A percentile compares a stretch with the other conserved stretches of the same genome.
Conservation (phyloP, 345 rosid species). For the Ceriops zippeliana region DNA sequence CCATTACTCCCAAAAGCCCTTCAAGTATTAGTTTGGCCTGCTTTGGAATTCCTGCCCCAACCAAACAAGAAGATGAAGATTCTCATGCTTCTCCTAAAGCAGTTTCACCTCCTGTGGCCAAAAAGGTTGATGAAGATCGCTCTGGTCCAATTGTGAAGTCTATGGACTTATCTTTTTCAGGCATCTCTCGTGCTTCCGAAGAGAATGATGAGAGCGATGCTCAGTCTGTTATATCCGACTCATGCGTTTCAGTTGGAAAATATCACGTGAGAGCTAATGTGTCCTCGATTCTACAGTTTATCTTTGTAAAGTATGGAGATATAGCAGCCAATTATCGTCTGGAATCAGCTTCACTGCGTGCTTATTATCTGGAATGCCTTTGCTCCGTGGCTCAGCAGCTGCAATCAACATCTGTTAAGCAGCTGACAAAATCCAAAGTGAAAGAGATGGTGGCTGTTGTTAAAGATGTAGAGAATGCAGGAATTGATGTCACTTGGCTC, state of each 20-base stretch:
- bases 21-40: conserved; percentile 19
- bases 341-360: conserved; percentile 63
- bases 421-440: conserved; percentile 59
- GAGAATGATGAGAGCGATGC: conserved; percentile 49
- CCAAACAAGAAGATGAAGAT: conserved; percentile 26
- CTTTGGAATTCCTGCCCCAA: conserved; percentile 16
- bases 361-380: conserved; percentile 66
- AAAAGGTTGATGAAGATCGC: conserved; percentile 15
- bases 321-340: conserved; percentile 67
- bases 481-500: conserved; percentile 64
- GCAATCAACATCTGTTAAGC: conserved; percentile 46
- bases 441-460: conserved; percentile 68
- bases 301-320: conserved; percentile 69
- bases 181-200: conserved; percentile 30
- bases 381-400: conserved; percentile 72
- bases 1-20: conserved; percentile 20
- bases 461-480: conserved; percentile 70
- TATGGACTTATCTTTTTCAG: conserved; percentile 40
- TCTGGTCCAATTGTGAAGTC: conserved; percentile 17
- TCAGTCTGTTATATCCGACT: conserved; percentile 60
- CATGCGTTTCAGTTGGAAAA: conserved; percentile 62
- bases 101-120: conserved; percentile 10
- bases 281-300: conserved; percentile 47
- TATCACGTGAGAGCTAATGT: conserved; percentile 59
- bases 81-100: conserved; percentile 13